Percentiles rank a stretch among this genome's conserved stretches.
These are phyloP conservation scores for Stereocaulon alpinum DNA, from an alignment of 495 filamentous ascomycete species.

Conservation along the genomic window DNA sequence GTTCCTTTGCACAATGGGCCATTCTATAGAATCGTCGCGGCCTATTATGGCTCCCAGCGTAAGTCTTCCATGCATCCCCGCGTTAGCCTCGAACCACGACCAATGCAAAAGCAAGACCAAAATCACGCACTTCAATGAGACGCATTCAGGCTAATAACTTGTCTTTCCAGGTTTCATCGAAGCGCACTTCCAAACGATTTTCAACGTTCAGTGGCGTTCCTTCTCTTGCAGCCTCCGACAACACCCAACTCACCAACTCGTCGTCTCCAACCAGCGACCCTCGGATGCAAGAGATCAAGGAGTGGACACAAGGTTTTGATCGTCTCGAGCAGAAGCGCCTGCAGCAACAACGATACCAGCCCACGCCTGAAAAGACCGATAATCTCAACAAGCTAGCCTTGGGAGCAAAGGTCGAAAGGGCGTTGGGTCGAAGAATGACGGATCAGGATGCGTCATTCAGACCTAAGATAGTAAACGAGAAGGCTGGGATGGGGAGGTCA, in stretches of 20 bases:
- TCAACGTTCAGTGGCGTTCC: constrained; percentile 71
- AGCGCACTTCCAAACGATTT: constrained; percentile 64
- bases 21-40: constrained; percentile 62
- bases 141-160: background rate
- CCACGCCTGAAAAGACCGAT: constrained; percentile 71
- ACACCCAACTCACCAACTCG: constrained; percentile 44
- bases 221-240: constrained; percentile 55
- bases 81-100: background rate
- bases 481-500: constrained; percentile 29
- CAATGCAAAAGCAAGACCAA: background rate
- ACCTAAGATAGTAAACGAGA: constrained; percentile 39
- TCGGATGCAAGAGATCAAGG: constrained; percentile 58
- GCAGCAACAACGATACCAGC: constrained; percentile 71
- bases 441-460: constrained; percentile 85
- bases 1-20: constrained; percentile 37
- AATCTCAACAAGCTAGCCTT: constrained; percentile 83
- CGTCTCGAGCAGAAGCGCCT: constrained; percentile 89
- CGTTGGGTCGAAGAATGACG: constrained; percentile 79
- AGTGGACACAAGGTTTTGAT: constrained; percentile 72
- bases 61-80: constrained; percentile 27
- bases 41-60: constrained; percentile 71
- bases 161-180: constrained; percentile 34
- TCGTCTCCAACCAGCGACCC: constrained; percentile 52
- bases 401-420: constrained; percentile 88
- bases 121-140: background rate